Evolutionary conservation across 768 basidiomycete genomes (phyloP), one percentile per base, ranked within the genome.

Genomic region (Epithele typhae): DNA sequence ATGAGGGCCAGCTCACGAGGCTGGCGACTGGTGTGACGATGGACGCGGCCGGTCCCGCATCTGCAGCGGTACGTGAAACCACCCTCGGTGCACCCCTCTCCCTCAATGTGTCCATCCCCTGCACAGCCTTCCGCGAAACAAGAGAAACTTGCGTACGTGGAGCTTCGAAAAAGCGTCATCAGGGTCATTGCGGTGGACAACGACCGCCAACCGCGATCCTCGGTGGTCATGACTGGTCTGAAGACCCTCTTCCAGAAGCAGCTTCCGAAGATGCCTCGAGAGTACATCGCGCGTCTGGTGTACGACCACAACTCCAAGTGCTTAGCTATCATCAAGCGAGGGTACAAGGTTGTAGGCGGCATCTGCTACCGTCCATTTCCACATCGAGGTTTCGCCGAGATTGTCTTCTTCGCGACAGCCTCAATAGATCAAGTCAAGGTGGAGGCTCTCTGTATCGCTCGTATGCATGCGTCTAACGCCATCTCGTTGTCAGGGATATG

Each of bases 371-470:
- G 96, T 25, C 95, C 95, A 2, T 98, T 99, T 61, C 86, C 91
- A 27, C 92, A 92, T 59, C 79, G 94, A 52, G 84, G 86, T 15
- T 99, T 99, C 59, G 92, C 94, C 24, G 96, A 99, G 66, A 98
- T 99, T 59, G 94, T 96, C 6, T 99, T 99, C 68, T 98, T 97
- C 61, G 96, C 96, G 0, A 95, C 95, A 6, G 90, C 92, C 22
- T 92, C 90, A 25, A 90, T 88, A 5, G 93, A 95, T 65, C 95
- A 99, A 73, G 92, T 94, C 66, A 97, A 96, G 80, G 94, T 95
- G 61, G 30, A 32, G 30, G 17, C 18, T 17, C 35, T 19, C 35
- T 17, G 35, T 17, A 14, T 8, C 8, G 6, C 9, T 8, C 17
- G 8, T 8, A 19, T 14, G 35, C 18, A 36, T 36, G 7, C 35